Evolutionary conservation across 1,284 basidiomycete genomes (phyloP), one percentile per base, ranked within the genome.

Genomic region (Golubevia pallescens): DNA sequence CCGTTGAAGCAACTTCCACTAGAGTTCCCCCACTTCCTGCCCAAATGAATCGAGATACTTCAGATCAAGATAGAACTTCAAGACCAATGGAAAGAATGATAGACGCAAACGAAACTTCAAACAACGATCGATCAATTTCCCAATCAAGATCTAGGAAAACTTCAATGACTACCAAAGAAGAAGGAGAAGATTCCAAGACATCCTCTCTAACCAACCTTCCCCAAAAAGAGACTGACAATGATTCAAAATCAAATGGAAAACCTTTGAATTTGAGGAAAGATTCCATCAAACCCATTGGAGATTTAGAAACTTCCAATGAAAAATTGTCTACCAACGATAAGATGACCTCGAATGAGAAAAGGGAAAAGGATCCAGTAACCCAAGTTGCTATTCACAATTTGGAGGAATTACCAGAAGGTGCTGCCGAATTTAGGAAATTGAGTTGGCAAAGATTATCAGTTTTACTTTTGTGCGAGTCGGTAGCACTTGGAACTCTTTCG

Each of bases 401-500:
- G 5, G 10, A 38, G 5, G 34, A 4, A 5, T 10, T 38, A 10
- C 34, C 34, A 10, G 34, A 38, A 38, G 34, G 34, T 5, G 34
- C 23, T 3, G 60, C 7, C 71, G 74, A 73, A 60, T 77, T 77
- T 59, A 68, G 72, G 54, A 69, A 68, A 53, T 69, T 79, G 51
- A 69, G 70, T 19, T 79, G 77, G 77, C 66, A 70, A 58, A 70
- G 77, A 60, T 66, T 79, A 67, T 75, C 61, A 73, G 74, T 69
- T 66, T 80, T 60, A 72, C 77, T 55, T 74, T 76, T 38, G 34
- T 5, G 34, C 57, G 78, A 80, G 61, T 76, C 78, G 38, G 76
- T 80, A n/a, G 78, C 78, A 10, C 71, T 80, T 3, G 78, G 78
- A 38, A 67, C 73, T 10, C 67, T 80, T 7, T 71, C 68, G n/a